A percentile compares a stretch with the other conserved stretches of the same genome.
These are phyloP conservation scores for Suillus spraguei DNA, from an alignment of 768 basidiomycete genomes.

Conservation along the genomic window DNA sequence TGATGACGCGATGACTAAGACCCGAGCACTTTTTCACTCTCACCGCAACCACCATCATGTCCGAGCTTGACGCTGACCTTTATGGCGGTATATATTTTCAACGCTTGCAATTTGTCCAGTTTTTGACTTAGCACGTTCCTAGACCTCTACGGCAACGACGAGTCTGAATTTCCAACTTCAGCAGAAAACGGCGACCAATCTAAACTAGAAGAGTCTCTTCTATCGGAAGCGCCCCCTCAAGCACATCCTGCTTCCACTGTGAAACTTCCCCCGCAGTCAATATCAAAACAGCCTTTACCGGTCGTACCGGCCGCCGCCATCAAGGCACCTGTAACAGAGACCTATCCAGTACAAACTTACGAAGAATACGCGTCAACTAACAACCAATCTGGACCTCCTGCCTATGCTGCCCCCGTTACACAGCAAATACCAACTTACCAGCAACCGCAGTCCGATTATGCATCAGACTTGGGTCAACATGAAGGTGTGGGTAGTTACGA, in stretches of 20 bases:
- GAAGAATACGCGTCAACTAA: constrained; percentile 19
- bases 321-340: constrained; percentile 18
- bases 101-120: background rate
- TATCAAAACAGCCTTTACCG: constrained; percentile 21
- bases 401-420: constrained; percentile 46
- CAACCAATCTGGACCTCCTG: constrained; percentile 29
- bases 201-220: constrained; percentile 28
- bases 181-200: constrained; percentile 39
- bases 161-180: constrained; percentile 58
- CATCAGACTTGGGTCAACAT: constrained; percentile 27
- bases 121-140: constrained; percentile 7
- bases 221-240: constrained; percentile 29
- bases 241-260: constrained; percentile 22
- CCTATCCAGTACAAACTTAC: constrained; percentile 12
- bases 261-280: constrained; percentile 21
- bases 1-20: constrained; percentile 29
- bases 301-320: constrained; percentile 13
- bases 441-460: constrained; percentile 60
- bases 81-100: constrained; percentile 68
- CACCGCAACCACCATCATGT: constrained; percentile 42
- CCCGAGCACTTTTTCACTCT: constrained; percentile 25
- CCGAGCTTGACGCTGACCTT: constrained; percentile 86
- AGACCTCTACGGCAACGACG: constrained; percentile 70
- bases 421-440: constrained; percentile 84
- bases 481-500: constrained; percentile 42